Conservation (phyloP, 1,284 basidiomycete species). For the Trichosporon sp. region DNA sequence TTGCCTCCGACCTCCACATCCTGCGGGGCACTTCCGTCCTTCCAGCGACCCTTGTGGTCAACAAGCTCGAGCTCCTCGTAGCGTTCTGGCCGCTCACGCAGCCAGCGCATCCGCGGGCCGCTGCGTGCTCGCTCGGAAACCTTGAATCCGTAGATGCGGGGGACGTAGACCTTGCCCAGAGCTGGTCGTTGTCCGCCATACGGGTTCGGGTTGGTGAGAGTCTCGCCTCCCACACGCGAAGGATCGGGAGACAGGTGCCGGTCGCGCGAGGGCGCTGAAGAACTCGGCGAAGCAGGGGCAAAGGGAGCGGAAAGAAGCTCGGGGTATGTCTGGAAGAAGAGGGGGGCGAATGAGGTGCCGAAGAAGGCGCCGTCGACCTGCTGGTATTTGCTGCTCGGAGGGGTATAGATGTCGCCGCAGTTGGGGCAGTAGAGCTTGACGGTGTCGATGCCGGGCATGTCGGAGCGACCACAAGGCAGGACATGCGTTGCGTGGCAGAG, state of each 20-base stretch:
- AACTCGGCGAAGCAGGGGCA: constrained; percentile 33
- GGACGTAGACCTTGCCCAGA: constrained; percentile 77
- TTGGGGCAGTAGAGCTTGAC: constrained; percentile 99
- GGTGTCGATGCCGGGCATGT: constrained; percentile 95
- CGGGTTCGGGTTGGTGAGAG: constrained; percentile 63
- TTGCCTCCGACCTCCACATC: constrained; percentile 2
- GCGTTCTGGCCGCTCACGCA: constrained; percentile 74
- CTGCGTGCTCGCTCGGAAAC: constrained; percentile 61
- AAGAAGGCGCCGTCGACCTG: constrained; percentile 98
- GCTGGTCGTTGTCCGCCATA: constrained; percentile 70
- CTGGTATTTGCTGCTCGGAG: constrained; percentile 91
- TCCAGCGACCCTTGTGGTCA: constrained; percentile 80
- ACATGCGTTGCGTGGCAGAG: constrained; percentile 87
- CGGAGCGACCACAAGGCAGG: constrained; percentile 90
- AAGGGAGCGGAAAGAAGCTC: constrained; percentile 83
- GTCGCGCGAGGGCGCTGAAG: constrained; percentile 8
- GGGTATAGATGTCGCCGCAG: constrained; percentile 94
- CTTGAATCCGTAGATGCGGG: constrained; percentile 80
- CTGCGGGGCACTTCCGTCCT: constrained; percentile 35
- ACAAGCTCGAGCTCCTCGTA: constrained; percentile 75
- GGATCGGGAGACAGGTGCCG: constrained; percentile 16
- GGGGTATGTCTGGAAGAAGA: constrained; percentile 96
- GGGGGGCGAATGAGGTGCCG: constrained; percentile 94
- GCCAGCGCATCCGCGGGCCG: constrained; percentile 95
- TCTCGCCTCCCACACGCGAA: constrained; percentile 28